A percentile compares a stretch with the other conserved stretches of the same genome.
phyloP scores from a whole-genome alignment of 1,139 yeast genomes.

The Scheffersomyces lignicola region DNA sequence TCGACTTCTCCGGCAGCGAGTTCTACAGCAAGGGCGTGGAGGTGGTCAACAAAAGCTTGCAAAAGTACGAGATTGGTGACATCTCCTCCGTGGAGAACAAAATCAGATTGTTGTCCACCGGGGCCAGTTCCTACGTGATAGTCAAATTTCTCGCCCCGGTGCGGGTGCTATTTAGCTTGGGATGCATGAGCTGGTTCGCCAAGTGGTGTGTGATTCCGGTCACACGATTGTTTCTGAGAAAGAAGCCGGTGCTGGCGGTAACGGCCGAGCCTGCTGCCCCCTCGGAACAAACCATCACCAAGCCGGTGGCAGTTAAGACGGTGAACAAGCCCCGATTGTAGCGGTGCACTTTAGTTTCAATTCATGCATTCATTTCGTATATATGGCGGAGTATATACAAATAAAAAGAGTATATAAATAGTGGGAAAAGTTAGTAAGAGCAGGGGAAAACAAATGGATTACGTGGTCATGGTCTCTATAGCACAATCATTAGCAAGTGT shows the following conservation, averaged over 20 bases:
- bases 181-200: conserved; percentile 70
- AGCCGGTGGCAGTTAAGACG: conserved; percentile 16
- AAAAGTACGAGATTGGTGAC: not conserved
- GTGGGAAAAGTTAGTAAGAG: not conserved
- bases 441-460: not conserved
- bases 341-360: not conserved
- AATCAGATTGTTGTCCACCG: conserved; percentile 23
- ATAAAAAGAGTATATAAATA: not conserved
- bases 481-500: not conserved
- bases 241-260: conserved; percentile 4
- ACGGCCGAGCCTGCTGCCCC: not conserved
- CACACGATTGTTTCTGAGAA: conserved; percentile 31
- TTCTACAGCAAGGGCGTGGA: conserved; percentile 1
- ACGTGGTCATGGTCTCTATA: not conserved
- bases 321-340: conserved; percentile 35
- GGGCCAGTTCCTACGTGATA: conserved; percentile 84
- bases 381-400: too few species aligned
- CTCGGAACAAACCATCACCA: not conserved
- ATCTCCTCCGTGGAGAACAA: not conserved
- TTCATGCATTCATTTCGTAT: conserved; percentile 1
- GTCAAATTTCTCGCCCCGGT: conserved; percentile 68
- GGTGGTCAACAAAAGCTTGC: not conserved
- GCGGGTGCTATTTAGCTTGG: conserved; percentile 56
- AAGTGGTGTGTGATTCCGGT: conserved; percentile 57
- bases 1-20: not conserved